Evolutionary conservation across 2,329 filamentous ascomycete species (phyloP).

Genomic region (Paecilomyces sp.): DNA sequence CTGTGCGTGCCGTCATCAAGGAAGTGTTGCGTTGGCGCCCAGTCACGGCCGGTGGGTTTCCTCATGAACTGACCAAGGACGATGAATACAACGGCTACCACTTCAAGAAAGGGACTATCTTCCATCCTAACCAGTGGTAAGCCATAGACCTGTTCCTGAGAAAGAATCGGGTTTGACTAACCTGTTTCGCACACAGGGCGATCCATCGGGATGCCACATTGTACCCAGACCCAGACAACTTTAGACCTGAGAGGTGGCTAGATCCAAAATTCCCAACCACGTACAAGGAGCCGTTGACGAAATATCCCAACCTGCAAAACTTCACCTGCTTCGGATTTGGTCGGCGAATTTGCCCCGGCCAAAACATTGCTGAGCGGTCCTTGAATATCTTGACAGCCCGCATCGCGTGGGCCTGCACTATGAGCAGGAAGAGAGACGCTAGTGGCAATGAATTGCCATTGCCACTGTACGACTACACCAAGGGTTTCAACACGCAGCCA

Average conservation of each 20-base stretch:
- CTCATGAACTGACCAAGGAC: slow-evolving; percentile 27
- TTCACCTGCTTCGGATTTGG: slow-evolving; percentile 20
- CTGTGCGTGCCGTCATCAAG: slow-evolving; percentile 34
- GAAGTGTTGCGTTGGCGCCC: slow-evolving; percentile 42
- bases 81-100: slow-evolving; percentile 44
- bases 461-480: not conserved
- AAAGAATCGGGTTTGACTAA: no score
- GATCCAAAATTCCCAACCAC: slow-evolving; percentile 18
- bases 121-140: slow-evolving; percentile 35
- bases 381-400: slow-evolving; percentile 11
- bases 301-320: slow-evolving; percentile 19
- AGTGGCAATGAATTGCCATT: not conserved
- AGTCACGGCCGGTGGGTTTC: slow-evolving; percentile 13
- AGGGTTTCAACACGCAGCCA: not conserved
- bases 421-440: not conserved
- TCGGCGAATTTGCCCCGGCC: slow-evolving; percentile 20
- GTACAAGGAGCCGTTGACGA: slow-evolving; percentile 21
- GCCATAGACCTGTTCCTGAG: no score
- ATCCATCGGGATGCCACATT: not conserved
- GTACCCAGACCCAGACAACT: slow-evolving; percentile 20
- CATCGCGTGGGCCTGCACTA: slow-evolving; percentile 21
- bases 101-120: slow-evolving; percentile 42
- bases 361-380: slow-evolving; percentile 17
- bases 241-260: slow-evolving; percentile 20
- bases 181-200: no score